Base-by-base conservation (phyloP, 192 early-diverging fungal genomes). In the Coemansia biformis region DNA sequence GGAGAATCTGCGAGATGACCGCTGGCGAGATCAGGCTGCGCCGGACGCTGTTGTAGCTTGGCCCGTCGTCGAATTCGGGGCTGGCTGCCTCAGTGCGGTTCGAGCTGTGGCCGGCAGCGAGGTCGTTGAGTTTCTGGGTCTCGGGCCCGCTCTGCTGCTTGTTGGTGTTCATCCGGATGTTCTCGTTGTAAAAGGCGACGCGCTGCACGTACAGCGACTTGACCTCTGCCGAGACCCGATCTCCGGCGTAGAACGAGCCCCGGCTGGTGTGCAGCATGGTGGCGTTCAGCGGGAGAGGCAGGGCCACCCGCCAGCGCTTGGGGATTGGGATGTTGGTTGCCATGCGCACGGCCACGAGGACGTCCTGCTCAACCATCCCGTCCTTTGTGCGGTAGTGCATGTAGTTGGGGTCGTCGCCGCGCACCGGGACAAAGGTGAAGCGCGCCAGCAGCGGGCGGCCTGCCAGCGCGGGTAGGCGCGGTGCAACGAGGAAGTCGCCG, bases 301-400 rank as follows among this genome's bases (percentile, higher is more conserved):
- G 48, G 10, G 60, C 67, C 14, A 71, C 36, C 11, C 56, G 40
- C 67, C 67, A 71, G 56, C 67, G 59, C 42, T 46, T 51, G 1
- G 67, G 67, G 24, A 71, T 63, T 14, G 67, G 66, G 18, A 37
- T 51, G 24, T 71, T 71, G 42, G 60, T 63, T 13, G 55, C 23
- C 46, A 54, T 63, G 32, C 67, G 59, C 43, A 71, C 60, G 13
- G 48, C 41, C 0, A 71, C 60, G 22, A 71, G 51, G n/a, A 71
- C 46, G 35, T 59, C 55, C 55, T 63, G 48, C 22, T 61, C 66
- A 23, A 62, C 54, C 50, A 49, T 50, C 8, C 66, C 66, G 37
- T 69, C 66, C 41, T 69, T 69, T 5, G 66, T 49, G 44, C 59
- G 66, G 26, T 61, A 38, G 46, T 69, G 66, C 58, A 61, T 59